Conservation (phyloP, 495 filamentous ascomycete genomes). For the Immersiella caudata region DNA sequence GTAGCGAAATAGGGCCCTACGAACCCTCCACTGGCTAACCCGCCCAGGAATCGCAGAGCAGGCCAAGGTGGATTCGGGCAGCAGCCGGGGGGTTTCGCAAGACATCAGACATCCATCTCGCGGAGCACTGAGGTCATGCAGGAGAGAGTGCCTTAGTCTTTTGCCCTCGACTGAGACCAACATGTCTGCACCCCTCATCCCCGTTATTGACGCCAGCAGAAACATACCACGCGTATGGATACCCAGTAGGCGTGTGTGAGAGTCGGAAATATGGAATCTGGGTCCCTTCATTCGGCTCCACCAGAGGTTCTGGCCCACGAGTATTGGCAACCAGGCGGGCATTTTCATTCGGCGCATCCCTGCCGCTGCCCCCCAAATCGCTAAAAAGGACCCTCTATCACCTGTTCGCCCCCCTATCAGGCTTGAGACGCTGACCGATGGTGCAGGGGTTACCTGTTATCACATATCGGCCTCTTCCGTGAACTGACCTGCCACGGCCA, state of each 20-base stretch:
- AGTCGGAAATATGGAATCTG: not conserved
- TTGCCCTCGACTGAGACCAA: conserved; percentile 14
- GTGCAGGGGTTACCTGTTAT: not conserved
- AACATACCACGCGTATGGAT: not conserved
- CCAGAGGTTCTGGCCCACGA: conserved; percentile 22
- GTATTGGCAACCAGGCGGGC: conserved; percentile 19
- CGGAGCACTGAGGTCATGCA: not conserved
- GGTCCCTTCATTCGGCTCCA: not conserved
- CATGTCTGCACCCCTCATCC: conserved; percentile 1
- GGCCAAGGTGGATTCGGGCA: not conserved
- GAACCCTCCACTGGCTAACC: not conserved
- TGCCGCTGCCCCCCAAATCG: conserved; percentile 11
- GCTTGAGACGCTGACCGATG: not conserved
- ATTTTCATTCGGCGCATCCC: conserved; percentile 20
- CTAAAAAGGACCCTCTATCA: conserved; percentile 9
- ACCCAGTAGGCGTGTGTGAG: not conserved
- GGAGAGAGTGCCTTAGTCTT: conserved; percentile 9
- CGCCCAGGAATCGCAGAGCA: not conserved
- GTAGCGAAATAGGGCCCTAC: not conserved
- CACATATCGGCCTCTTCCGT: not conserved
- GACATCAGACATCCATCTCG: not conserved
- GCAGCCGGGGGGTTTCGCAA: not conserved
- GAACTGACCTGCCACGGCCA: not conserved
- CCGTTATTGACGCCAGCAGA: not conserved
- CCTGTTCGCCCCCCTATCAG: conserved; percentile 5